Evolutionary conservation across 2,329 filamentous ascomycete genomes (phyloP).

Genomic region (Magnaporthiopsis rhizophila): DNA sequence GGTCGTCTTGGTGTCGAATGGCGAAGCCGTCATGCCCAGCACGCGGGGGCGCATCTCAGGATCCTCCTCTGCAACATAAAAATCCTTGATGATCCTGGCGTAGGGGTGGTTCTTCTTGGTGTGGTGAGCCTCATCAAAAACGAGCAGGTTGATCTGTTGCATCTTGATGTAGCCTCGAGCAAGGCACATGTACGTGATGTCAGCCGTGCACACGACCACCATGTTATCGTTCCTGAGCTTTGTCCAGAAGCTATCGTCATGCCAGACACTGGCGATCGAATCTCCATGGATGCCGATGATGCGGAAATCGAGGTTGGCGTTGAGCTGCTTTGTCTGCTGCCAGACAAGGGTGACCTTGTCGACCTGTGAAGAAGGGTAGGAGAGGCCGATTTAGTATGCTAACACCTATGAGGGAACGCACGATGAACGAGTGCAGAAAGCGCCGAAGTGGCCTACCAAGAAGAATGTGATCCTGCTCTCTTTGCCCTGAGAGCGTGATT

Average conservation of each 20-base stretch:
- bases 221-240: conserved; percentile 55
- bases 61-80: conserved; percentile 52
- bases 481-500: conserved; percentile 54
- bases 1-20: conserved; percentile 75
- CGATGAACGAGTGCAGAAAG: not conserved
- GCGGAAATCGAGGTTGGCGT: conserved; percentile 69
- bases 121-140: conserved; percentile 96
- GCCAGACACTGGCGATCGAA: conserved; percentile 38
- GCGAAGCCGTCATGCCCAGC: conserved; percentile 95
- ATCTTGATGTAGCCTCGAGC: conserved; percentile 74
- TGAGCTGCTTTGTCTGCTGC: conserved; percentile 78
- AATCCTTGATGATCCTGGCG: conserved; percentile 81
- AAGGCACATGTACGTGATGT: conserved; percentile 73
- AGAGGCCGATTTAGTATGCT: not conserved
- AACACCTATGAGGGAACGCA: not conserved
- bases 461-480: conserved; percentile 71
- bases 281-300: conserved; percentile 69
- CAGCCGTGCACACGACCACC: conserved; percentile 87
- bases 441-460: conserved; percentile 40
- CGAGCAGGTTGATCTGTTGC: conserved; percentile 74
- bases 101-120: conserved; percentile 92
- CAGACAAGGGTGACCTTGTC: conserved; percentile 85
- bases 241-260: conserved; percentile 38
- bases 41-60: conserved; percentile 57
- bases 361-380: conserved; percentile 36